phyloP scores from a whole-genome alignment of 2,329 filamentous ascomycete species.

The Myotisia sp. region DNA sequence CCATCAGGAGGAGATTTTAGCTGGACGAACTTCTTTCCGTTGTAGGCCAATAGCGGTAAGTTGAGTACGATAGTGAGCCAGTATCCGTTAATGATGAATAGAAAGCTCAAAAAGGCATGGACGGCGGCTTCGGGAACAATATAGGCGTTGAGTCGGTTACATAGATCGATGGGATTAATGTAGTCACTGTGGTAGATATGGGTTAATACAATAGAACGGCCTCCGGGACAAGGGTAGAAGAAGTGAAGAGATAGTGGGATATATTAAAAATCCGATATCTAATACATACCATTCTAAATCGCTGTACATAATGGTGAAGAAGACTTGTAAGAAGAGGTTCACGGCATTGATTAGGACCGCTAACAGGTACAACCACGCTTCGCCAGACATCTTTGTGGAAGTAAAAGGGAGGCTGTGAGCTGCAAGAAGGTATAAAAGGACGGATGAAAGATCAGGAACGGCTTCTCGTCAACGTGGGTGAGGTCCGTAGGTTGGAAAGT shows the following conservation, averaged over 20 bases:
- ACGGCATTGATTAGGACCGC: slow-evolving; percentile 98
- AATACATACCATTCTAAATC: slow-evolving; percentile 90
- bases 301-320: slow-evolving; percentile 99
- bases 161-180: slow-evolving; percentile 99
- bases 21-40: slow-evolving; percentile 80
- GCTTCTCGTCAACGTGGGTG: too few relatives aligned
- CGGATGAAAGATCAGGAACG: too few relatives aligned
- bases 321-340: slow-evolving; percentile 98
- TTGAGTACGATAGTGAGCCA: slow-evolving; percentile 90
- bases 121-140: slow-evolving; percentile 97
- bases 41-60: slow-evolving; percentile 80
- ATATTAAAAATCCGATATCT: not conserved
- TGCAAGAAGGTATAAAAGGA: too few relatives aligned
- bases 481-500: too few relatives aligned
- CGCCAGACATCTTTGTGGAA: slow-evolving; percentile 65
- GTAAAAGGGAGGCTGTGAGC: not conserved
- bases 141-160: slow-evolving; percentile 99
- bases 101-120: slow-evolving; percentile 84
- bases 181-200: slow-evolving; percentile 68
- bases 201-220: too few relatives aligned
- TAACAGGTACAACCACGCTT: slow-evolving; percentile 96
- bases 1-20: not conserved
- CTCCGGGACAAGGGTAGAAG: too few relatives aligned
- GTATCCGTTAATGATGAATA: slow-evolving; percentile 98
- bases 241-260: not conserved